These are phyloP conservation scores for Sporothrix inflata DNA, from an alignment of 2,329 filamentous ascomycete species.

Conservation along the genomic window DNA sequence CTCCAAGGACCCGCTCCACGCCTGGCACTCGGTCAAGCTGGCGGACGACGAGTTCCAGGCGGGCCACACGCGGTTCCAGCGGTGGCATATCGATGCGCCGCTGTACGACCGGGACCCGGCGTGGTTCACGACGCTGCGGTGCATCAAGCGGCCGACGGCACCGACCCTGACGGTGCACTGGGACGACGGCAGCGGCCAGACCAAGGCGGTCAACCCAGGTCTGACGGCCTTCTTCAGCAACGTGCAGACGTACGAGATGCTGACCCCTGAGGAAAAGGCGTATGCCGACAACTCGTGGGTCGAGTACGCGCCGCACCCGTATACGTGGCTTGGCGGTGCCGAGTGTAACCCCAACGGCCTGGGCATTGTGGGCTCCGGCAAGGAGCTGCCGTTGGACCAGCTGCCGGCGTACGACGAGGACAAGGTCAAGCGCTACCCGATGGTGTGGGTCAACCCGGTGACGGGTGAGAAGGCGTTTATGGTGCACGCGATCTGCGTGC, in stretches of 20 bases:
- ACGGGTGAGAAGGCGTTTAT: slow-evolving; percentile 49
- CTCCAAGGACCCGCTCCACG: slow-evolving; percentile 41
- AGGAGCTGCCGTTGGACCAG: slow-evolving; percentile 45
- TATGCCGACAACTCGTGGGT: slow-evolving; percentile 51
- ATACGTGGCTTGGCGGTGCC: slow-evolving; percentile 49
- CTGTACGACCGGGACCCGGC: slow-evolving; percentile 44
- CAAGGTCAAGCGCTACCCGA: slow-evolving; percentile 47
- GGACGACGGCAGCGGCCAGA: slow-evolving; percentile 42
- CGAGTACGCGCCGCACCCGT: slow-evolving; percentile 51
- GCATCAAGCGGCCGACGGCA: slow-evolving; percentile 44
- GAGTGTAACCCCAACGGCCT: slow-evolving; percentile 47
- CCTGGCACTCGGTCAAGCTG: slow-evolving; percentile 44
- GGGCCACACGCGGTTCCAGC: slow-evolving; percentile 51
- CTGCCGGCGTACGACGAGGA: slow-evolving; percentile 42
- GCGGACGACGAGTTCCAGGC: slow-evolving; percentile 42
- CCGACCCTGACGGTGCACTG: slow-evolving; percentile 40
- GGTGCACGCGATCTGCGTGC: slow-evolving; percentile 48
- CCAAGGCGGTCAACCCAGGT: slow-evolving; percentile 48
- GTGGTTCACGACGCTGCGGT: slow-evolving; percentile 42
- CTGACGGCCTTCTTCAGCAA: slow-evolving; percentile 51
- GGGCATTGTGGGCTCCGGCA: slow-evolving; percentile 42
- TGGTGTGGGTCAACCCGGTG: slow-evolving; percentile 52
- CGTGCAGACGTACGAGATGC: slow-evolving; percentile 47
- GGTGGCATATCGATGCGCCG: slow-evolving; percentile 55
- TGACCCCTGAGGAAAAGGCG: slow-evolving; percentile 47